A percentile compares a stretch with the other conserved stretches of the same genome.
Evolutionary conservation across 225 moss, liverwort and hornwort genomes (phyloP).

Genomic region (Lunularia cruciata): DNA sequence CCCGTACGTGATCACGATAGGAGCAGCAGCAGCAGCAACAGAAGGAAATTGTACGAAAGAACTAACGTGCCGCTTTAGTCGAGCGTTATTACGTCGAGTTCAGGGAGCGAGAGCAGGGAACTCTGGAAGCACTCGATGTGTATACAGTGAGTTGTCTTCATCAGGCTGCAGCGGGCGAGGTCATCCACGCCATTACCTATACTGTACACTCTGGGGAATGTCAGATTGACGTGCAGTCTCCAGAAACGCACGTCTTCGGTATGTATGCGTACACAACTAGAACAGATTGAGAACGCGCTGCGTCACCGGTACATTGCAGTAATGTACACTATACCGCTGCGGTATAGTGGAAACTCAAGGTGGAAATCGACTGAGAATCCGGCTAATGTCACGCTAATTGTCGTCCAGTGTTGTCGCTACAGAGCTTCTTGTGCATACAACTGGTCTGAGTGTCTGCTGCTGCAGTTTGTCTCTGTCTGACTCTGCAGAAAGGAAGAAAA

Average conservation of each 20-base stretch:
- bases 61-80: too few relatives aligned
- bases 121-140: too few relatives aligned
- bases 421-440: neutral
- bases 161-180: too few relatives aligned
- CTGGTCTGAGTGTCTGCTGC: neutral
- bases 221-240: neutral
- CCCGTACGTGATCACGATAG: too few relatives aligned
- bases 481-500: neutral
- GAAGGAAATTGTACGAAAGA: too few relatives aligned
- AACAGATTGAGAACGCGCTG: neutral
- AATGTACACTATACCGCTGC: too few relatives aligned
- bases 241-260: slow-evolving; percentile 2
- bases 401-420: neutral
- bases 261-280: neutral
- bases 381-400: slow-evolving; percentile 4
- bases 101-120: too few relatives aligned
- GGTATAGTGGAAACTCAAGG: neutral
- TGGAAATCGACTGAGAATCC: neutral
- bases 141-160: too few relatives aligned
- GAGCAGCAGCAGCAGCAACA: too few relatives aligned
- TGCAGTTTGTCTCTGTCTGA: neutral
- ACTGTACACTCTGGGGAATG: neutral
- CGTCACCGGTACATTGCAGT: neutral
- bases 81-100: too few relatives aligned
- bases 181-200: too few relatives aligned